Percentiles rank a stretch among this genome's conserved stretches.
Conservation (phyloP, 441 rosid genomes). For the Erodium trifolium region DNA sequence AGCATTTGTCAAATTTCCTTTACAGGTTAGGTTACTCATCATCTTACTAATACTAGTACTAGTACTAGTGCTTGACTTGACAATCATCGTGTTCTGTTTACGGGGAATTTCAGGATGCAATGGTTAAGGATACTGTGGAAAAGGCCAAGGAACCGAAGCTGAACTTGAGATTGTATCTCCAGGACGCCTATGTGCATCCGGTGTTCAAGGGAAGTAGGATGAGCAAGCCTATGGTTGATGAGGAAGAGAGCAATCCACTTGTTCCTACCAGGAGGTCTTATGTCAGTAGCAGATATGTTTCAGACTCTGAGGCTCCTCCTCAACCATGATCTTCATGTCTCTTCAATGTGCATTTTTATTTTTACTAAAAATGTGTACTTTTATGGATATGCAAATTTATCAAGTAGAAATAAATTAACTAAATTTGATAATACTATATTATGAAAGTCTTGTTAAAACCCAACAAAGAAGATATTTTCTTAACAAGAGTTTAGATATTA, state of each 20-base stretch:
- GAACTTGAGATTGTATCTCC: conserved; percentile 66
- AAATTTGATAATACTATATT: too few species aligned
- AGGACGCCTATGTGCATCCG: conserved; percentile 67
- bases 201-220: conserved; percentile 43
- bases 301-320: not conserved
- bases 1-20: conserved; percentile 62
- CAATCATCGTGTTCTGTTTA: too few species aligned
- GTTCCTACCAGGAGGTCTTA: conserved; percentile 51
- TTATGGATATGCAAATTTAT: too few species aligned
- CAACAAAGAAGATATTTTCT: too few species aligned
- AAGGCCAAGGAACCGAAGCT: conserved; percentile 63
- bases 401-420: too few species aligned
- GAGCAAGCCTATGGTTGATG: conserved; percentile 31
- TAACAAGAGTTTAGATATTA: too few species aligned
- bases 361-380: too few species aligned
- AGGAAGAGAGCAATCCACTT: conserved; percentile 24
- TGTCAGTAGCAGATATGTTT: not conserved
- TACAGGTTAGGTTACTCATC: conserved; percentile 39
- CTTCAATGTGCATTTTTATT: too few species aligned
- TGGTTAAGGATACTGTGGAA: conserved; percentile 88
- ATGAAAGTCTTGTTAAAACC: too few species aligned
- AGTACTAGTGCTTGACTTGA: too few species aligned
- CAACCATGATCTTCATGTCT: not conserved
- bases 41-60: too few species aligned
- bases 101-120: conserved; percentile 62